phyloP scores from a whole-genome alignment of 495 filamentous ascomycete species.

The Apodospora peruviana region DNA sequence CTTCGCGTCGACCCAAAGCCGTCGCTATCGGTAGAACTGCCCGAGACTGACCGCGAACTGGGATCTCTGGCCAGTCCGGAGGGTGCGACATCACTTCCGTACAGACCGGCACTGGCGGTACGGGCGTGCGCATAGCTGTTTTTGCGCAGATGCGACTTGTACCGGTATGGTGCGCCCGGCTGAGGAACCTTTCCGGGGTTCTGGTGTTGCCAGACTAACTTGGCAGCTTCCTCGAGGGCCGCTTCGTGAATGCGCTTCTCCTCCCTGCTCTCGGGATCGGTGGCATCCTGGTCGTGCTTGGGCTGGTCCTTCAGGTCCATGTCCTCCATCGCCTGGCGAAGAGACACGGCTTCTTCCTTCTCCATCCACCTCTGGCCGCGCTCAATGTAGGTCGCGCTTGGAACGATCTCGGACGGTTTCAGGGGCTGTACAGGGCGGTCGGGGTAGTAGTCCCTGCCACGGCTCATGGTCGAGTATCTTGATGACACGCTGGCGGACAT shows the following conservation, averaged over 20 bases:
- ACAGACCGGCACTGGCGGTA: constrained; percentile 51
- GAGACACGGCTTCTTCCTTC: constrained; percentile 71
- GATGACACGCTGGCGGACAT: constrained; percentile 35
- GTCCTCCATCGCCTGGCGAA: constrained; percentile 75
- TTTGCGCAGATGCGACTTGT: constrained; percentile 54
- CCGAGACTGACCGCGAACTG: constrained; percentile 40
- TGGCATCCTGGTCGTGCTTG: constrained; percentile 15
- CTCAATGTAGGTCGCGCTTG: constrained; percentile 68
- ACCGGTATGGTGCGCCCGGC: constrained; percentile 58
- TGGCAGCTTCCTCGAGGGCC: constrained; percentile 79
- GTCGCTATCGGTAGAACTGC: constrained; percentile 44
- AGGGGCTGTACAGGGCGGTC: constrained; percentile 31
- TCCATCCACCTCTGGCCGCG: constrained; percentile 78
- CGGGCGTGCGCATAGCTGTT: constrained; percentile 58
- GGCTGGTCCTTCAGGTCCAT: constrained; percentile 44
- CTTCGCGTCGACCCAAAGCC: constrained; percentile 13
- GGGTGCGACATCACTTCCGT: constrained; percentile 40
- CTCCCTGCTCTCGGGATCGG: constrained; percentile 40
- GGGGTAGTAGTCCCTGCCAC: constrained; percentile 41
- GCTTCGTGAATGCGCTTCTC: constrained; percentile 65
- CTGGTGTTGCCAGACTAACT: constrained; percentile 80
- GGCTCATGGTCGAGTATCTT: constrained; percentile 30
- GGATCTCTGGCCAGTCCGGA: constrained; percentile 45
- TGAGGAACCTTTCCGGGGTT: constrained; percentile 52
- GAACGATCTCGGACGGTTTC: constrained; percentile 46